Conservation (phyloP, 148 eudicot species). For the Chenopodium quinoa region DNA sequence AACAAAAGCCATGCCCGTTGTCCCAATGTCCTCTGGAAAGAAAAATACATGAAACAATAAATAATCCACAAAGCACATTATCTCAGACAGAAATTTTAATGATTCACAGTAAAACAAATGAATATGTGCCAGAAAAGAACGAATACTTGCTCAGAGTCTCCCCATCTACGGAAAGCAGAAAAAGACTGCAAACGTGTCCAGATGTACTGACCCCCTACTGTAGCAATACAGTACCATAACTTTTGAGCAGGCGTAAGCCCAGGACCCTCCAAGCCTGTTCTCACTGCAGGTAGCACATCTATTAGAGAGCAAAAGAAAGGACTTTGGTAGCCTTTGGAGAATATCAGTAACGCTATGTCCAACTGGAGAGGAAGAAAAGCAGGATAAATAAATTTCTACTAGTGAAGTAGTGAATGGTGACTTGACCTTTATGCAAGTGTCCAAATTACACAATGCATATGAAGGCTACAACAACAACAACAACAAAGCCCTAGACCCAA, state of each 20-base stretch:
- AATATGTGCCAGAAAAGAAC: conserved; percentile 9
- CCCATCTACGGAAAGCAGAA: conserved; percentile 98
- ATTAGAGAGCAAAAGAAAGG: neutral
- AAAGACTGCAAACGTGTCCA: conserved; percentile 91
- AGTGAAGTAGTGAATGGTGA: no score
- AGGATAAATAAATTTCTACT: no score
- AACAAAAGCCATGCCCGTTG: conserved; percentile 80
- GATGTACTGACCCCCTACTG: conserved; percentile 89
- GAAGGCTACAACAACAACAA: no score
- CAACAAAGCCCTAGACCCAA: no score
- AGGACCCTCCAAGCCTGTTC: conserved; percentile 94
- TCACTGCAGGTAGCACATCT: conserved; percentile 46
- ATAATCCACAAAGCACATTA: neutral
- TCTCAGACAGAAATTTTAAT: neutral
- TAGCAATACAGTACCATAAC: conserved; percentile 87
- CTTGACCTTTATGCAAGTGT: no score
- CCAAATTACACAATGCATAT: no score
- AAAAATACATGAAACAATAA: neutral
- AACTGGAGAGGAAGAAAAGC: neutral
- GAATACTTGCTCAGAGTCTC: conserved; percentile 85
- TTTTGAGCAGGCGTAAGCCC: conserved; percentile 87
- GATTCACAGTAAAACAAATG: neutral
- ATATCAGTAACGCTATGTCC: neutral
- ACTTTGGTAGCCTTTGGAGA: neutral
- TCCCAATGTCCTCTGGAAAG: conserved; percentile 66